Evolutionary conservation across 1,139 yeast genomes (phyloP).

Genomic region (Ashbya aceris): DNA sequence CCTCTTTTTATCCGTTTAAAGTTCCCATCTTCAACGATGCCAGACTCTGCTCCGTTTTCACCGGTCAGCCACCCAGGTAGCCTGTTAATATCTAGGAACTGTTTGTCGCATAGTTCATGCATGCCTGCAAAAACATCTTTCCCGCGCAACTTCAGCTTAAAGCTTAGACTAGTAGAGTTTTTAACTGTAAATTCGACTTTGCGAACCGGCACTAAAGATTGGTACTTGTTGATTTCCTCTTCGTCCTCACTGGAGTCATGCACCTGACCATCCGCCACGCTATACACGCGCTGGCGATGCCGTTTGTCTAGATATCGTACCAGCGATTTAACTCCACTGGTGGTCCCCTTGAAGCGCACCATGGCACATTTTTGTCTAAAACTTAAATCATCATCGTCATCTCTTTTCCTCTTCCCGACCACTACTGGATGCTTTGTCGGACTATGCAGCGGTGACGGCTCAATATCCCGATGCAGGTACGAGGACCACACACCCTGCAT

Average conservation of each 20-base stretch:
- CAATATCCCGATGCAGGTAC: conserved; percentile 58
- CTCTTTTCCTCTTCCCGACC: conserved; percentile 11
- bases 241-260: conserved; percentile 1
- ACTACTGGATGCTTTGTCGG: conserved; percentile 22
- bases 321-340: conserved; percentile 32
- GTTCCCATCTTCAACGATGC: conserved; percentile 39
- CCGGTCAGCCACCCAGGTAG: conserved; percentile 80
- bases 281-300: conserved; percentile 16
- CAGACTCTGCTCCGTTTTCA: conserved; percentile 49
- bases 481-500: conserved; percentile 61
- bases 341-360: conserved; percentile 49
- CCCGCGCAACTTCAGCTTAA: conserved; percentile 52
- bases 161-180: conserved; percentile 15
- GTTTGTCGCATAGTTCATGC: conserved; percentile 56
- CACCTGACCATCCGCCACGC: conserved; percentile 10
- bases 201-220: conserved; percentile 19
- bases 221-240: conserved; percentile 9
- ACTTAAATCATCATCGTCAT: conserved; percentile 23
- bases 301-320: conserved; percentile 34
- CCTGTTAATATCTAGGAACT: conserved; percentile 41
- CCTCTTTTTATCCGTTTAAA: conserved; percentile 20
- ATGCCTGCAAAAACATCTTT: conserved; percentile 75
- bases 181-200: conserved; percentile 15
- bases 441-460: conserved; percentile 48
- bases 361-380: conserved; percentile 33